These are phyloP conservation scores for Schwanniomyces pseudopolymorphus DNA, from an alignment of 805 yeast species.

Conservation along the genomic window DNA sequence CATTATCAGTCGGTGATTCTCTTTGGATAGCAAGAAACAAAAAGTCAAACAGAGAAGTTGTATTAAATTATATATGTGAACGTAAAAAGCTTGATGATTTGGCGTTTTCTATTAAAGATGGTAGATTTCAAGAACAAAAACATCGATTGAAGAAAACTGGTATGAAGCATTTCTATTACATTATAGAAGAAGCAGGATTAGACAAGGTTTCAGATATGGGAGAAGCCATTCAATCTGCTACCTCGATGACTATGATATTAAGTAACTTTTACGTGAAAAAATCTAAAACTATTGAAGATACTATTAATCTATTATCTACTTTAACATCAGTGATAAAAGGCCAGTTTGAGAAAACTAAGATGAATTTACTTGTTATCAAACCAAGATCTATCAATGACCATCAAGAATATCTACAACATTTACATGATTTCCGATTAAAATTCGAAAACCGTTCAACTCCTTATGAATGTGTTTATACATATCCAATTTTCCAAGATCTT, in stretches of 20 bases:
- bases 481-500: conserved; percentile 54
- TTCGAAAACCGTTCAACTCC: conserved; percentile 30
- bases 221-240: conserved; percentile 73
- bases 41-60: conserved; percentile 57
- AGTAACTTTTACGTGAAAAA: conserved; percentile 67
- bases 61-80: conserved; percentile 82
- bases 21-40: conserved; percentile 81
- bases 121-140: conserved; percentile 87
- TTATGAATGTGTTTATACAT: conserved; percentile 39
- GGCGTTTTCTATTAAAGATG: conserved; percentile 78
- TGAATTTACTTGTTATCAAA: conserved; percentile 47
- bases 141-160: conserved; percentile 69
- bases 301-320: conserved; percentile 58
- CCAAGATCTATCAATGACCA: conserved; percentile 52
- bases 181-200: conserved; percentile 71
- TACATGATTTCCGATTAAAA: conserved; percentile 44
- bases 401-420: conserved; percentile 44
- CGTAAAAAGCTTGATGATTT: conserved; percentile 88
- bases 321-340: conserved; percentile 46
- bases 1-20: conserved; percentile 83
- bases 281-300: conserved; percentile 72
- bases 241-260: conserved; percentile 65
- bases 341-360: conserved; percentile 24
- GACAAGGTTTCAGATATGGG: conserved; percentile 42
- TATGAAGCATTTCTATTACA: conserved; percentile 63